phyloP scores from a whole-genome alignment of 352 stramenopile species.

The Phytophthora pinifolia region DNA sequence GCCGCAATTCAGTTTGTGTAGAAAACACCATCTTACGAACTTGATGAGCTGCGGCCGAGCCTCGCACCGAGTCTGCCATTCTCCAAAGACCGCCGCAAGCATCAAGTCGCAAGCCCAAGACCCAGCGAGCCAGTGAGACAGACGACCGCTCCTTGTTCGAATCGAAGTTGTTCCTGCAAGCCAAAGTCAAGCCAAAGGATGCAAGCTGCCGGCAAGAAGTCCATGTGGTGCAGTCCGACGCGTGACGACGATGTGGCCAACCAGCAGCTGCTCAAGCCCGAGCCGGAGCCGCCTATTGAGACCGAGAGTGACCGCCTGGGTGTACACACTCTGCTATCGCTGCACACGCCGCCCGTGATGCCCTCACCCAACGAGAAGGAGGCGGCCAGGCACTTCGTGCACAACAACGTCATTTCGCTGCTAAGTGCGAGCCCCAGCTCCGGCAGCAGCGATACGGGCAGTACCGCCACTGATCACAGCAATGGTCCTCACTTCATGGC shows the following conservation, averaged over 20 bases:
- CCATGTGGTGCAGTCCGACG: slow-evolving; percentile 29
- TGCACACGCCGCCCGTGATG: slow-evolving; percentile 27
- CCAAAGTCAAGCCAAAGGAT: background rate
- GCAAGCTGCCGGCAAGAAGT: slow-evolving; percentile 15
- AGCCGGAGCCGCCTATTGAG: slow-evolving; percentile 21
- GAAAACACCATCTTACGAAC: no score
- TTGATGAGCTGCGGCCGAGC: no score
- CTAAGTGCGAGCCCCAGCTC: slow-evolving; percentile 31
- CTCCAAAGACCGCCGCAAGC: slow-evolving; percentile 28
- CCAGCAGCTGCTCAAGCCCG: slow-evolving; percentile 14
- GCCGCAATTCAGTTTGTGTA: slow-evolving; percentile 24
- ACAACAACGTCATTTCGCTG: slow-evolving; percentile 31
- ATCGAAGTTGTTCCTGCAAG: no score
- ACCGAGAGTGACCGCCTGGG: slow-evolving; percentile 20
- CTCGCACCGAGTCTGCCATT: slow-evolving; percentile 17
- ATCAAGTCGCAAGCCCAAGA: slow-evolving; percentile 16
- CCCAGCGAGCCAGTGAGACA: slow-evolving; percentile 10
- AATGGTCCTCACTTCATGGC: slow-evolving; percentile 9
- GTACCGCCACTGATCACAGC: slow-evolving; percentile 32
- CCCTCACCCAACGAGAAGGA: slow-evolving; percentile 17
- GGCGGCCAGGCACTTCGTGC: slow-evolving; percentile 24
- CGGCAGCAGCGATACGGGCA: slow-evolving; percentile 39
- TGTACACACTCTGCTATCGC: slow-evolving; percentile 24
- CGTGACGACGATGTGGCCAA: slow-evolving; percentile 7
- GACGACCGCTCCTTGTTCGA: no score